Evolutionary conservation across 116 monocot species (phyloP).

Genomic region (Phalaenopsis hybrid): DNA sequence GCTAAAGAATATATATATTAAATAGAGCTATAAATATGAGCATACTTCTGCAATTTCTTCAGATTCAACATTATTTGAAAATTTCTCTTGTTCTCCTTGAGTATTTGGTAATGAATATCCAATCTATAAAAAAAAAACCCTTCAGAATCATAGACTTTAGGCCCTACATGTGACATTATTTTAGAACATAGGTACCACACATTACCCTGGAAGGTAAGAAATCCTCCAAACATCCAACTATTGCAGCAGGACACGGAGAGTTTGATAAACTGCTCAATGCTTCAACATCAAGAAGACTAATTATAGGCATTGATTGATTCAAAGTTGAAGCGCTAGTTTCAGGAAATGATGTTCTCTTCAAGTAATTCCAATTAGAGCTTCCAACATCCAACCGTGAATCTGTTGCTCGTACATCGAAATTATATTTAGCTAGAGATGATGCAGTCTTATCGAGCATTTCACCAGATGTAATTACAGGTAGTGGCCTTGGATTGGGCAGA

Average conservation of each 20-base stretch:
- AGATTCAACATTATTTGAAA: conserved; percentile 6
- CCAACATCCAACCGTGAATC: background rate
- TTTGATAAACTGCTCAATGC: background rate
- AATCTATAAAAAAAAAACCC: background rate
- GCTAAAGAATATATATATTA: background rate
- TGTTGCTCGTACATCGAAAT: background rate
- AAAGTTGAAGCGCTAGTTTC: background rate
- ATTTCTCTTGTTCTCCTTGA: conserved; percentile 2
- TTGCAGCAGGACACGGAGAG: background rate
- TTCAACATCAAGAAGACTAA: background rate
- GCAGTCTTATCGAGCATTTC: background rate
- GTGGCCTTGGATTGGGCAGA: background rate
- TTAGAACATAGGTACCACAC: background rate
- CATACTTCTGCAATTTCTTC: background rate
- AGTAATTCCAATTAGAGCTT: background rate
- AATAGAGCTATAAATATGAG: background rate
- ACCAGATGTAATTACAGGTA: conserved; percentile 2
- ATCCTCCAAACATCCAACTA: background rate
- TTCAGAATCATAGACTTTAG: background rate
- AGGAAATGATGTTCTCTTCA: background rate
- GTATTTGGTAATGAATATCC: background rate
- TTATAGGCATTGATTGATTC: background rate
- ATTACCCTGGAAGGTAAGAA: conserved; percentile 7
- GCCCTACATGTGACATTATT: background rate
- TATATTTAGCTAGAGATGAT: background rate